A percentile compares a stretch with the other conserved stretches of the same genome.
Conservation (phyloP, 2,329 filamentous ascomycete genomes). For the Canariomyces notabilis region DNA sequence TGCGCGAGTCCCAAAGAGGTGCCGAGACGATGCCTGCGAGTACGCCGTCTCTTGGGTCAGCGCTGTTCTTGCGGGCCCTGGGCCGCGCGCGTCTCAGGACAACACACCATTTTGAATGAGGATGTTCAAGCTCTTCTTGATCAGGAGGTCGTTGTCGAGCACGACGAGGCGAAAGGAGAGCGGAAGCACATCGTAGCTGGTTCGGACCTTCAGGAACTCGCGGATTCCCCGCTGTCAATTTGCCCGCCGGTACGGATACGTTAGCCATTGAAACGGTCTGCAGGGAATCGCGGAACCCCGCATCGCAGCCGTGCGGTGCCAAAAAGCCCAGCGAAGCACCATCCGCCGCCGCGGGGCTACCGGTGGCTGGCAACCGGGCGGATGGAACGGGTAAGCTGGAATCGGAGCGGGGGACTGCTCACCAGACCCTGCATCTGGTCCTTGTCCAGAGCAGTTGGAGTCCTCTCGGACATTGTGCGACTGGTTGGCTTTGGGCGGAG, state of each 20-base stretch:
- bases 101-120: constrained; percentile 83
- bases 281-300: constrained; percentile 20
- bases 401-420: constrained; percentile 34
- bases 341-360: constrained; percentile 1
- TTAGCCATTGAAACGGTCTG: constrained; percentile 12
- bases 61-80: neutral
- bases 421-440: constrained; percentile 77
- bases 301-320: constrained; percentile 13
- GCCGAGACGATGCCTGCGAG: constrained; percentile 95
- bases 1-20: constrained; percentile 91
- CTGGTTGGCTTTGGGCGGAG: constrained; percentile 40
- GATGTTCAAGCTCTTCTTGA: constrained; percentile 95
- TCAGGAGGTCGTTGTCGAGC: constrained; percentile 88
- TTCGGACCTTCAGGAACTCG: constrained; percentile 92
- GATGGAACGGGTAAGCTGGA: constrained; percentile 8
- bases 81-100: neutral
- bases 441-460: constrained; percentile 60
- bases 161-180: constrained; percentile 94
- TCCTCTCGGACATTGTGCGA: constrained; percentile 39
- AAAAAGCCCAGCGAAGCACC: neutral
- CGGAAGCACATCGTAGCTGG: constrained; percentile 95
- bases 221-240: constrained; percentile 74
- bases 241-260: constrained; percentile 3
- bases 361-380: constrained; percentile 2
- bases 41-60: constrained; percentile 9